phyloP scores from a whole-genome alignment of 83 land plant species.

The Isoetes engelmannii region DNA sequence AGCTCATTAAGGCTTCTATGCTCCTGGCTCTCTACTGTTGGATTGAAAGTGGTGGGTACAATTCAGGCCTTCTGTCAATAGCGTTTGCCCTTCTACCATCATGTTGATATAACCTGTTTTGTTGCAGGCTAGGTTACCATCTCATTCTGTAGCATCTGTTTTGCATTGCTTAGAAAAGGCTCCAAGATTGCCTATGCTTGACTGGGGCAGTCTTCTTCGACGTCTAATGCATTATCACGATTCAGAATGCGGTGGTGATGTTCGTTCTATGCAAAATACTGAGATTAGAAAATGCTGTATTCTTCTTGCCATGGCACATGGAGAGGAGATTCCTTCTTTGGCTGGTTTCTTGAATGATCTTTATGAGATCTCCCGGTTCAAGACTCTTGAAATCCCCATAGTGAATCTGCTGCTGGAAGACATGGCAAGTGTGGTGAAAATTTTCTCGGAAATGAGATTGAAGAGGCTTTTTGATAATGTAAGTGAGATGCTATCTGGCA shows the following conservation, averaged over 20 bases:
- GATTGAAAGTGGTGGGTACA: neutral
- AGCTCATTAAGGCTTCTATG: slow-evolving; percentile 1
- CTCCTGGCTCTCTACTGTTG: slow-evolving; percentile 1
- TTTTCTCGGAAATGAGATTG: slow-evolving; percentile 54
- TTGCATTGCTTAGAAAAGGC: slow-evolving; percentile 55
- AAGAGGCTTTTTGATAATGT: slow-evolving; percentile 50
- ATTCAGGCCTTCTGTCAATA: neutral
- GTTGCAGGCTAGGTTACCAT: neutral
- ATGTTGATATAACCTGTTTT: neutral
- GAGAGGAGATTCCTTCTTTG: slow-evolving; percentile 33
- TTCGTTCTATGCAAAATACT: neutral
- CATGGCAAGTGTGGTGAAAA: slow-evolving; percentile 32
- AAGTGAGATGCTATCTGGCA: slow-evolving; percentile 17
- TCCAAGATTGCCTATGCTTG: slow-evolving; percentile 63
- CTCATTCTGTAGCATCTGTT: slow-evolving; percentile 19
- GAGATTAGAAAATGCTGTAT: slow-evolving; percentile 48
- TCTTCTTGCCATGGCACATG: slow-evolving; percentile 50
- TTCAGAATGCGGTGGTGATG: slow-evolving; percentile 19
- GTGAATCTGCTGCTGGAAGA: slow-evolving; percentile 42
- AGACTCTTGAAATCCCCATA: slow-evolving; percentile 42
- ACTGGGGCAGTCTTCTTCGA: slow-evolving; percentile 61
- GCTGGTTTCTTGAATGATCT: slow-evolving; percentile 54
- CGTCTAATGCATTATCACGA: slow-evolving; percentile 51
- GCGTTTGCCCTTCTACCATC: neutral
- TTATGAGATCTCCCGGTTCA: slow-evolving; percentile 49